Evolutionary conservation across 2,329 filamentous ascomycete species (phyloP).

Genomic region (Ceratocystiopsis minuta): DNA sequence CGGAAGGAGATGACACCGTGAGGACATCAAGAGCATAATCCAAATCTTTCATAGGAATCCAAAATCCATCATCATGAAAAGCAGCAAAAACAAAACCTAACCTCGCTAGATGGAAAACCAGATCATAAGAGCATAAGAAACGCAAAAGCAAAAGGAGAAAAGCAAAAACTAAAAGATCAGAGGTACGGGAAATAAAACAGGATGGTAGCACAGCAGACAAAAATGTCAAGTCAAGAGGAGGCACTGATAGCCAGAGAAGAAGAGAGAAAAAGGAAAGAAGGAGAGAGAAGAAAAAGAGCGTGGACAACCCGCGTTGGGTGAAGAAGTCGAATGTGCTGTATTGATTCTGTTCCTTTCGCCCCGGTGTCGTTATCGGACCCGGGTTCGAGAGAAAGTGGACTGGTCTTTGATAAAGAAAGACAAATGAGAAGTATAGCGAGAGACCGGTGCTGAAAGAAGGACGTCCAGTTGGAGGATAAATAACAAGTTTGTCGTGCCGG

Average conservation of each 20-base stretch:
- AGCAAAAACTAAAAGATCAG: not conserved
- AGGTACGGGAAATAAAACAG: not conserved
- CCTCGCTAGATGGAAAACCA: not conserved
- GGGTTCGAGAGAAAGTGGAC: not conserved
- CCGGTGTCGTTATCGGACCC: too few relatives aligned
- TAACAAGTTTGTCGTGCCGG: not conserved
- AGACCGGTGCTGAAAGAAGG: too few relatives aligned
- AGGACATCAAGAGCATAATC: too few relatives aligned
- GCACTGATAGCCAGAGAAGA: too few relatives aligned
- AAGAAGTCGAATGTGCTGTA: too few relatives aligned
- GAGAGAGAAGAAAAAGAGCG: constrained; percentile 1
- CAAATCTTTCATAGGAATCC: not conserved
- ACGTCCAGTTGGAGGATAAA: not conserved
- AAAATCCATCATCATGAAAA: not conserved
- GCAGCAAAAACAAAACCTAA: not conserved
- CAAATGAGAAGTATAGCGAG: too few relatives aligned
- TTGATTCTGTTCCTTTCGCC: too few relatives aligned
- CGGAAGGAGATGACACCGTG: too few relatives aligned
- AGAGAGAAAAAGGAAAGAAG: constrained; percentile 2
- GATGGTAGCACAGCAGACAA: not conserved
- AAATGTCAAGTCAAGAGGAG: not conserved
- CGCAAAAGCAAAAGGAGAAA: constrained; percentile 1
- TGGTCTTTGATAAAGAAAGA: too few relatives aligned
- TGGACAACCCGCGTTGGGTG: too few relatives aligned
- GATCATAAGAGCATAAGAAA: not conserved